Conservation (phyloP, 306 rosid genomes). For the Spatholobus suberectus region DNA sequence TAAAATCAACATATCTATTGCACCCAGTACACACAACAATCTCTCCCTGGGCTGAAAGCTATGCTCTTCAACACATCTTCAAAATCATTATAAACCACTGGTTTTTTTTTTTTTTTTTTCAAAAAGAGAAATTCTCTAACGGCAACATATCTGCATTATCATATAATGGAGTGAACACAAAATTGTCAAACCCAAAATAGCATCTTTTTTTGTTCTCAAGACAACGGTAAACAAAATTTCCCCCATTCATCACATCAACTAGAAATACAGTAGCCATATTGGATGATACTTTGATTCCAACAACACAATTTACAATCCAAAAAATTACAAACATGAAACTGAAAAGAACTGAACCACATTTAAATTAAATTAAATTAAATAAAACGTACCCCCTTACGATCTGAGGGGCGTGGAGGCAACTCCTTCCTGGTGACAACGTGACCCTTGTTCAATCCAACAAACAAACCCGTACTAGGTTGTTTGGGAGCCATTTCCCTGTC, state of each 20-base stretch:
- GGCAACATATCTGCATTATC: not conserved
- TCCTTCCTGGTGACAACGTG: constrained; percentile 86
- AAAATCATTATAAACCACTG: not conserved
- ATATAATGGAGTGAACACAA: not conserved
- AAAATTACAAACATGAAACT: not conserved
- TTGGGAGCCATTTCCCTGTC: constrained; percentile 91
- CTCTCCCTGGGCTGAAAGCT: no score
- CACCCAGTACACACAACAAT: not conserved
- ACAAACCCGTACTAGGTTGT: constrained; percentile 76
- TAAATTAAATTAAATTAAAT: not conserved
- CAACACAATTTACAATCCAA: not conserved
- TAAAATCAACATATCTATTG: not conserved
- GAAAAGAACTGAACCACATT: not conserved
- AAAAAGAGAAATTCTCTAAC: no score
- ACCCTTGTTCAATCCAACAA: constrained; percentile 86
- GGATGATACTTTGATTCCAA: not conserved
- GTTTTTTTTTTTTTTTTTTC: no score
- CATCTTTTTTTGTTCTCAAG: not conserved
- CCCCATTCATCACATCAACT: not conserved
- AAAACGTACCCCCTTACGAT: constrained; percentile 78
- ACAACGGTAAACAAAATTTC: no score
- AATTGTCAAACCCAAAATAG: not conserved
- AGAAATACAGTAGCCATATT: not conserved
- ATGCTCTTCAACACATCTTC: no score
- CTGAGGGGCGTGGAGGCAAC: constrained; percentile 79